Base-by-base conservation (phyloP, 1,284 basidiomycete genomes). In the Chalciporus piperatoides region DNA sequence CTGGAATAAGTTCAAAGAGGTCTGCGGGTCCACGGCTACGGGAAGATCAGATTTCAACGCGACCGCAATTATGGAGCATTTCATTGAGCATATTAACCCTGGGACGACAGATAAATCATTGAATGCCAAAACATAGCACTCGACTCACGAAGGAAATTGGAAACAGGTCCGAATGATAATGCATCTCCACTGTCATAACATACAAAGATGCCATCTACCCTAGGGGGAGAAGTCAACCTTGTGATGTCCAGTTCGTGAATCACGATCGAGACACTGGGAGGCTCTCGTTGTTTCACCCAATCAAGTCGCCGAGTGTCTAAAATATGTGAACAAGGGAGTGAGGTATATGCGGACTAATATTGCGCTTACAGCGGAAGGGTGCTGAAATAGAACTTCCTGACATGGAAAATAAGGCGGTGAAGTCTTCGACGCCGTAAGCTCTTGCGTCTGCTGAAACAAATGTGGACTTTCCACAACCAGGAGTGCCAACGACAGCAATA, bases 11-110 rank as follows among this genome's bases (percentile, higher is more conserved):
- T 68, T 68, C 23, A 73, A 59, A 3, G 81, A 82, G 39, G 70
- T 68, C 50, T 73, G 67, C 10, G 83, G 80, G 54, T 83, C 73
- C n/a, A 89, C 72, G 38, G 70, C 70, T 33, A 70, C 72, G 15
- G 74, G 71, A 25, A 84, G 67, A 61, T 91, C 88, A 9, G 80
- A 80, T 65, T 90, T 91, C 69, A 89, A 87, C 21, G 85, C 85
- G 14, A 91, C 70, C 17, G 84, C 83, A 24, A 89, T 71, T n/a
- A 76, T 69, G 6, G 86, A 78, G 32, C 82, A 69, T 54, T 76
- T 77, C 58, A 81, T 69, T 32, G 74, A 70, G 52, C 70, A 71
- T 62, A 82, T 84, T 24, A 74, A 68, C 44, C 74, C 87, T 90
- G 62, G 38, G 35, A 48, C 27, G 35, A 24, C 25, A 12, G 41